These are phyloP conservation scores for Candida neerlandica DNA, from an alignment of 1,139 yeast species.

Conservation along the genomic window DNA sequence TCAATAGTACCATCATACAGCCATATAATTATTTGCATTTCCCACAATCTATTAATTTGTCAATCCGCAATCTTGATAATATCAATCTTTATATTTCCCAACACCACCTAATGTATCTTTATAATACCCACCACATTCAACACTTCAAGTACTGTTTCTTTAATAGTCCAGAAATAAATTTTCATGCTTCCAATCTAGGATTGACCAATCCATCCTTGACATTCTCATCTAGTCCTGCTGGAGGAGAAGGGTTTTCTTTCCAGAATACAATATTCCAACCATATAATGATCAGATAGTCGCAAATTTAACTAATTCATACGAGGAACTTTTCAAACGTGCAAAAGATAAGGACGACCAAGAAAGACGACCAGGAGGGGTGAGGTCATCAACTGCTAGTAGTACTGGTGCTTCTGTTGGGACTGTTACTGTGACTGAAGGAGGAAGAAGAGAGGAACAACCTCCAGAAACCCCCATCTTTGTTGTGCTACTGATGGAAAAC, in stretches of 20 bases:
- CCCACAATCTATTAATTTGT: slow-evolving; percentile 1
- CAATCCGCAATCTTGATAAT: background rate
- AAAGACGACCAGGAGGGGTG: too few species aligned
- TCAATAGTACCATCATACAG: background rate
- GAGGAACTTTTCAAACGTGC: background rate
- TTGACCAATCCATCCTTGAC: background rate
- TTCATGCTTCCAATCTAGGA: slow-evolving; percentile 2
- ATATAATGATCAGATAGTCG: background rate
- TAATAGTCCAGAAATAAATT: background rate
- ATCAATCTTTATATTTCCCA: background rate
- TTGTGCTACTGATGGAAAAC: background rate
- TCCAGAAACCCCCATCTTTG: background rate
- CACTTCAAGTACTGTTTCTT: slow-evolving; percentile 7
- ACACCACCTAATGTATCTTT: slow-evolving; percentile 6
- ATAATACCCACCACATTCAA: slow-evolving; percentile 18
- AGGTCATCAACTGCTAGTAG: too few species aligned
- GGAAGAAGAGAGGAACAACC: background rate
- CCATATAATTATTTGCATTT: slow-evolving; percentile 4
- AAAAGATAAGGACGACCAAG: background rate
- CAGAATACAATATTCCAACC: background rate
- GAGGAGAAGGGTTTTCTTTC: background rate
- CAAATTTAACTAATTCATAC: background rate
- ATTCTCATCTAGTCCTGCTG: background rate
- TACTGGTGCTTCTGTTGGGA: too few species aligned
- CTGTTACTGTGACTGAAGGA: background rate